Evolutionary conservation across 805 yeast species (phyloP), one percentile per base, ranked within the genome.

Genomic region (Metschnikowia proteae): DNA sequence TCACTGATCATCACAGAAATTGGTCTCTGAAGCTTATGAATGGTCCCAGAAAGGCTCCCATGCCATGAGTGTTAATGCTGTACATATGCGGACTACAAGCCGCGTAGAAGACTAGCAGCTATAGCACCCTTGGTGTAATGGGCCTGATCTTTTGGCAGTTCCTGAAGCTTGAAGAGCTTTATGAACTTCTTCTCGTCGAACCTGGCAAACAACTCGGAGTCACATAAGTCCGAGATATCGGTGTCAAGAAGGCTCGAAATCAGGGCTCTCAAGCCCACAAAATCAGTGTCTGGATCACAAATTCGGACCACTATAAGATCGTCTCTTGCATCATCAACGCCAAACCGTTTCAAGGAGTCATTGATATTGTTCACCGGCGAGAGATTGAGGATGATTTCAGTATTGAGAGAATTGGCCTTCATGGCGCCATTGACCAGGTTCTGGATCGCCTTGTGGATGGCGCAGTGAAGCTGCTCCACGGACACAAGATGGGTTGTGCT

Each of bases 321-420:
- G 0, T 59, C 60, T 3, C 80, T 65, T 3, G 69, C 67, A 30
- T 75, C 77, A 45, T 81, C 79, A 13, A 88, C 73, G 8, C 96
- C 96, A 66, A 86, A 86, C 56, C 78, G 73, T 53, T 76, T 79
- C 53, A 88, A 70, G 0, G 89, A 84, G 50, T 88, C 94, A 70
- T 80, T 75, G 35, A 84, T 83, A 60, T 85, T 86, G 56, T 81
- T 83, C 6, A 81, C 75, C 1, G 92, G 88, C 1, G 90, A 80
- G 50, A 88, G 67, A 49, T 82, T 79, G 59, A 83, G 79, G 25
- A 87, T 77, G 35, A 85, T 71, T 59, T 88, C 96, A 0, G 94
- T 82, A 60, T 86, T 86, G 30, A 88, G 56, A 0, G 82, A 76
- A 55, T 77, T 81, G 7, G 96, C 83, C 54, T 83, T 76, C 71